Percentiles rank a stretch among this genome's conserved stretches.
Conservation (phyloP, 805 yeast species). For the Lipomyces sp. region DNA sequence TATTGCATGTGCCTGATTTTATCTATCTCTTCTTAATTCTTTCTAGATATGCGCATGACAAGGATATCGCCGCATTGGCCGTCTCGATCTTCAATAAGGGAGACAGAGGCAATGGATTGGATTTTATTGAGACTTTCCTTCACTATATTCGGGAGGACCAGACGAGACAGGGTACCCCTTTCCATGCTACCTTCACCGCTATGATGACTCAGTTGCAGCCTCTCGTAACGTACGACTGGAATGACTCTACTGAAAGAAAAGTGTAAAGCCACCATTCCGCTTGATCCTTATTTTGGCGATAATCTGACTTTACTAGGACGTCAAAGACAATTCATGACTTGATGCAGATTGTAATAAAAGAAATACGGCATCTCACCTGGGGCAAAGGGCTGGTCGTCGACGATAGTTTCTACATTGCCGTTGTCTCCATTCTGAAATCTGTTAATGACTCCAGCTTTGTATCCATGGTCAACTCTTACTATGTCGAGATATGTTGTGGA, state of each 20-base stretch:
- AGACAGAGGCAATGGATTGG: not conserved
- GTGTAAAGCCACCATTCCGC: not conserved
- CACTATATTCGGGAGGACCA: not conserved
- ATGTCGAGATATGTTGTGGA: not conserved
- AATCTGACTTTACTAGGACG: not conserved
- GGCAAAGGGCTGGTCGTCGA: not conserved
- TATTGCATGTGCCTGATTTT: not conserved
- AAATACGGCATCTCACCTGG: not conserved
- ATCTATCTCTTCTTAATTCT: not conserved
- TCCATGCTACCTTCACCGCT: not conserved
- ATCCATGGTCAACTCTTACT: not conserved
- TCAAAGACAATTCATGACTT: not conserved
- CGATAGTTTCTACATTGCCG: not conserved
- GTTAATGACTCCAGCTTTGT: not conserved
- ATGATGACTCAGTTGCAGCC: not conserved
- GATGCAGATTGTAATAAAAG: not conserved
- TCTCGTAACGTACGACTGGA: not conserved
- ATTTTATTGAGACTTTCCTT: not conserved
- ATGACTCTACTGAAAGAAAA: slow-evolving; percentile 1
- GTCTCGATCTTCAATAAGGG: not conserved
- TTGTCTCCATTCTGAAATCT: not conserved
- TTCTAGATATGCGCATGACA: not conserved
- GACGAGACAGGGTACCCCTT: not conserved
- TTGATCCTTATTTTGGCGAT: not conserved
- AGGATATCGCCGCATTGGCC: not conserved